Percentiles rank a stretch among this genome's conserved stretches.
Evolutionary conservation across 164 flowering plant species (phyloP).

Genomic region (Umbilicus rupestris): DNA sequence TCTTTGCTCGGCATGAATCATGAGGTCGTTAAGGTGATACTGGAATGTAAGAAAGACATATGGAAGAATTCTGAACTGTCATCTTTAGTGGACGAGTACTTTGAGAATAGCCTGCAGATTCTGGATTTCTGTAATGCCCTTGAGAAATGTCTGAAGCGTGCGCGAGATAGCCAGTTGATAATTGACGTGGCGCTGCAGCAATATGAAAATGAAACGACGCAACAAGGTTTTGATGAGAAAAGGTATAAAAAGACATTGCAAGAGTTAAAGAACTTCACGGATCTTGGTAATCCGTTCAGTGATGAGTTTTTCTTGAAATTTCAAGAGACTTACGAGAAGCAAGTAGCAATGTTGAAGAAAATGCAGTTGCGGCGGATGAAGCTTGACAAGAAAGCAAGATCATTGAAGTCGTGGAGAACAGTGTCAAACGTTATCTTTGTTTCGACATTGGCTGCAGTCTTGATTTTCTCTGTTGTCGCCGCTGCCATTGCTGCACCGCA

Average conservation of each 20-base stretch:
- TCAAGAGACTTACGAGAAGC: slow-evolving; percentile 44
- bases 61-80: slow-evolving; percentile 60
- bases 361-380: slow-evolving; percentile 42
- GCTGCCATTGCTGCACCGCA: slow-evolving; percentile 84
- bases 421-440: slow-evolving; percentile 61
- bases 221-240: slow-evolving; percentile 10
- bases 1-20: slow-evolving; percentile 67
- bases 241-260: slow-evolving; percentile 32
- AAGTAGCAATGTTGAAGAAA: slow-evolving; percentile 46
- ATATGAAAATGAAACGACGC: slow-evolving; percentile 43
- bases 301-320: slow-evolving; percentile 52
- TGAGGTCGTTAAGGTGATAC: slow-evolving; percentile 54
- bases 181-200: slow-evolving; percentile 49
- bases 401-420: slow-evolving; percentile 51
- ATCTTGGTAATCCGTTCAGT: slow-evolving; percentile 57
- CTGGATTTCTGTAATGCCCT: slow-evolving; percentile 66
- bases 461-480: slow-evolving; percentile 81
- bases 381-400: slow-evolving; percentile 58
- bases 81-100: slow-evolving; percentile 66
- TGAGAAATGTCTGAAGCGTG: slow-evolving; percentile 55
- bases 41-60: slow-evolving; percentile 51
- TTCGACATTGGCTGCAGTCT: slow-evolving; percentile 47
- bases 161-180: slow-evolving; percentile 52
- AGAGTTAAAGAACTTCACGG: slow-evolving; percentile 50
- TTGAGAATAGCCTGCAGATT: slow-evolving; percentile 58